These are phyloP conservation scores for Goffeauzyma gilvescens DNA, from an alignment of 768 basidiomycete genomes.

Conservation along the genomic window DNA sequence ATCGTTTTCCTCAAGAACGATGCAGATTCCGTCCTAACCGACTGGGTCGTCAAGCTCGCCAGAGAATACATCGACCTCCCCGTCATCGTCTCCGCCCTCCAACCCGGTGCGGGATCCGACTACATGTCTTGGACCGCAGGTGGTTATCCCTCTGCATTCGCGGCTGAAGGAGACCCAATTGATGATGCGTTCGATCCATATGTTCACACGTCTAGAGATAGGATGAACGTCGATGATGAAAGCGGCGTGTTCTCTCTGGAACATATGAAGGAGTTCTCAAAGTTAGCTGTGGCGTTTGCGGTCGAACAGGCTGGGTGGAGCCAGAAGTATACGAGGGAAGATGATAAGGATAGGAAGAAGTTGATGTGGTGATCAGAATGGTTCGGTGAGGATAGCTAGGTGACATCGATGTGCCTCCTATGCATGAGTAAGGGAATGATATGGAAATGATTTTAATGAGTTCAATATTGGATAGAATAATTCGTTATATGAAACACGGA, in stretches of 20 bases:
- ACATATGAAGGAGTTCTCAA: too few species aligned
- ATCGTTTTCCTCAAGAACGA: conserved; percentile 13
- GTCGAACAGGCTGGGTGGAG: conserved; percentile 44
- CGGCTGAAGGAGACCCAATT: conserved; percentile 13
- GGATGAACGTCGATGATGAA: conserved; percentile 15
- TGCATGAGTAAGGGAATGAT: too few species aligned
- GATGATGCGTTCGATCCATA: conserved; percentile 15
- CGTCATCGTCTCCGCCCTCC: conserved; percentile 6
- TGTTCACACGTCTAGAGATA: conserved; percentile 14
- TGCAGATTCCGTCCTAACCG: conserved; percentile 11
- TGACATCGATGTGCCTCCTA: too few species aligned
- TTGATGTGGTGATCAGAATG: too few species aligned
- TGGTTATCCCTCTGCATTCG: conserved; percentile 17
- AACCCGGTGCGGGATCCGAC: conserved; percentile 14
- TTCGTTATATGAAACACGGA: too few species aligned
- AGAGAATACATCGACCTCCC: conserved; percentile 13
- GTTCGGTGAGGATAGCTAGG: too few species aligned
- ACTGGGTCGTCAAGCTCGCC: conserved; percentile 14
- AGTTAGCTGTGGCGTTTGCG: conserved; percentile 55
- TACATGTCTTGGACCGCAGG: conserved; percentile 16
- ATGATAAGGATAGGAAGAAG: too few species aligned
- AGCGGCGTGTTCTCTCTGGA: too few species aligned
- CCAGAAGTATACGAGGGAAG: too few species aligned
- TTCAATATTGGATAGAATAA: too few species aligned
- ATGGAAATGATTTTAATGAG: too few species aligned